Conservation (phyloP, 208 protist genomes). For the Spongospora subterranea region DNA sequence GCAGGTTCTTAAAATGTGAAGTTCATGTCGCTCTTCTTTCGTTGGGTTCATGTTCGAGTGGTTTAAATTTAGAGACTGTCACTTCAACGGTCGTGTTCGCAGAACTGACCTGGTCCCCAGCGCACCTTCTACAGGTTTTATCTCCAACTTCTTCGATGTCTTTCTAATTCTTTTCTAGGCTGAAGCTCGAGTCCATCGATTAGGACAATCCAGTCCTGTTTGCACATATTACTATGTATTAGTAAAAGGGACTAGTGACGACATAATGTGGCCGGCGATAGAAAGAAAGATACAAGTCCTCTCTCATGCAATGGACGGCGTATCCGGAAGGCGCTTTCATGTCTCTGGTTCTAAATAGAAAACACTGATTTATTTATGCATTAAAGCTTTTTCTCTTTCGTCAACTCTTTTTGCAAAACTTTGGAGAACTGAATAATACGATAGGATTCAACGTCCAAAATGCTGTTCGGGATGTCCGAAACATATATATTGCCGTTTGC, state of each 20-base stretch:
- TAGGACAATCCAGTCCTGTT: neutral
- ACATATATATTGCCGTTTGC: neutral
- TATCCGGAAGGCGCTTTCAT: neutral
- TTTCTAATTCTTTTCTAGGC: neutral
- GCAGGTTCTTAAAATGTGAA: neutral
- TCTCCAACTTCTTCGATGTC: no score
- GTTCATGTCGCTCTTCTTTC: constrained; percentile 30
- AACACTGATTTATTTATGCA: no score
- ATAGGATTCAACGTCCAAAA: neutral
- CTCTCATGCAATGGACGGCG: neutral
- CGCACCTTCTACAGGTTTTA: neutral
- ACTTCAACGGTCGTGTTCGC: neutral
- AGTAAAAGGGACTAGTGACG: constrained; percentile 1
- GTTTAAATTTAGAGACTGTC: neutral
- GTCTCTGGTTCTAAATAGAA: neutral
- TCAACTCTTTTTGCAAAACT: neutral
- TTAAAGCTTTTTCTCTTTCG: no score
- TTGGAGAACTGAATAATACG: neutral
- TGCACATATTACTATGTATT: constrained; percentile 26
- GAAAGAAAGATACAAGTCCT: neutral
- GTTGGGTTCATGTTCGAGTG: neutral
- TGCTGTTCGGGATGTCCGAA: neutral
- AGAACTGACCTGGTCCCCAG: constrained; percentile 24
- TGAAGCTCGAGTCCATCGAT: constrained; percentile 9
- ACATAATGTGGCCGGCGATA: constrained; percentile 31